Evolutionary conservation across 371 early-diverging fungal genomes (phyloP), one percentile per base, ranked within the genome.

Genomic region (Apophysomyces trapeziformis): DNA sequence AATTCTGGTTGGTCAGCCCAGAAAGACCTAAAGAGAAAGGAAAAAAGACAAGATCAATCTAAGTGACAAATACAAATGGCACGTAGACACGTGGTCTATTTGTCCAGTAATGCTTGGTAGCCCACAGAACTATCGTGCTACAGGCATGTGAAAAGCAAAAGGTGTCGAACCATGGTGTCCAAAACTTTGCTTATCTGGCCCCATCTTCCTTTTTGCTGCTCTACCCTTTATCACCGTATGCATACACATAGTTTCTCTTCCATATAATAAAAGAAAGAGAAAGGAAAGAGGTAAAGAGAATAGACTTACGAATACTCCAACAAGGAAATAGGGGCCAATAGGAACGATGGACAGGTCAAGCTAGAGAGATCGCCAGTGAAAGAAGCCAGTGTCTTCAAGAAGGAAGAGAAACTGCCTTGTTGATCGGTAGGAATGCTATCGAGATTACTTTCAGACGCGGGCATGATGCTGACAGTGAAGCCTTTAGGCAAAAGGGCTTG

Each of bases 321-420:
- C 60, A 93, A 76, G 61, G 90, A 90, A 66, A 87, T 87, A 63
- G 91, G 91, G 54, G 85, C 89, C 62, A 93, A 74, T 16, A 93
- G 71, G 65, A 92, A 92, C 18, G 92, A 88, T 47, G 93, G 93
- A 69, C 91, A 91, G 4, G 92, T 92, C 57, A 93, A 80, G 39
- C 84, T 82, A 13, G 91, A 91, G 38, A 93, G 83, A 68, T 93
- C 93, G 50, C 93, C 93, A 18, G 93, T 90, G 63, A 92, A 92
- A 36, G 91, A 89, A 32, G 90, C 87, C 35, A 93, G 69, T 13
- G 86, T 86, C 72, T 89, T 85, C 46, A 93, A 65, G 63, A 93
- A 93, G 2, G 89, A 86, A 57, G 87, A 82, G 70, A 93, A 88
- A 57, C 86, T 88, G 16, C 88, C 85, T 74, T 88, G 85, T 63